phyloP scores from a whole-genome alignment of 106 monocot genomes.

The Apostasia shenzhenica region DNA sequence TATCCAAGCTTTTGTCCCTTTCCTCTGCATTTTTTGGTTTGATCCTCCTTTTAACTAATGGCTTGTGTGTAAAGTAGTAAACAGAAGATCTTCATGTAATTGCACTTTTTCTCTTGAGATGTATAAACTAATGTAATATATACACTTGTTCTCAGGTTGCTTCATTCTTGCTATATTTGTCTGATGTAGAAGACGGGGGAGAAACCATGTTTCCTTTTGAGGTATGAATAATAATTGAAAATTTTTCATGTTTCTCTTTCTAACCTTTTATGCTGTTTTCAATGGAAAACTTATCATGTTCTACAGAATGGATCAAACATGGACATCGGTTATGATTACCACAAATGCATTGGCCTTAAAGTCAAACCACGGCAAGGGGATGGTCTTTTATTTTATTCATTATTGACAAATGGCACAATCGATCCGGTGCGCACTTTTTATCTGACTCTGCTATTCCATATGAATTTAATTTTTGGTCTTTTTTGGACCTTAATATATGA shows the following conservation, averaged over 20 bases:
- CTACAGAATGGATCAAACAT: constrained; percentile 84
- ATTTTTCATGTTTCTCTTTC: not conserved
- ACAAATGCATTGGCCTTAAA: constrained; percentile 81
- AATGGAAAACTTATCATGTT: constrained; percentile 1
- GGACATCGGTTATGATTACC: constrained; percentile 70
- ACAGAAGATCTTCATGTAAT: too few species aligned
- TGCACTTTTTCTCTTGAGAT: too few species aligned
- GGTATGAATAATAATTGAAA: constrained; percentile 14
- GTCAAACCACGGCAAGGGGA: constrained; percentile 86
- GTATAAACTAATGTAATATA: too few species aligned
- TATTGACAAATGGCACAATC: constrained; percentile 71
- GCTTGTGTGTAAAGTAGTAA: too few species aligned
- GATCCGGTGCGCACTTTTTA: constrained; percentile 49
- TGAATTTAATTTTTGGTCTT: too few species aligned
- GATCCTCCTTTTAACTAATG: too few species aligned
- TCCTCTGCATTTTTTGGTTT: too few species aligned
- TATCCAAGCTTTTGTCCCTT: too few species aligned
- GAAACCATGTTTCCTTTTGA: constrained; percentile 99
- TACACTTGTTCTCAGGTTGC: constrained; percentile 57
- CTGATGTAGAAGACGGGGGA: constrained; percentile 96
- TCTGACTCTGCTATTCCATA: not conserved
- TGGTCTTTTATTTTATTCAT: constrained; percentile 90
- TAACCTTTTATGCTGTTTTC: not conserved
- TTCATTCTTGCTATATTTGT: constrained; percentile 82
- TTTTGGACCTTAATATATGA: too few species aligned